Percentiles rank a stretch among this genome's conserved stretches.
These are phyloP conservation scores for Rhododendron griersonianum DNA, from an alignment of 148 eudicot species.

Conservation along the genomic window DNA sequence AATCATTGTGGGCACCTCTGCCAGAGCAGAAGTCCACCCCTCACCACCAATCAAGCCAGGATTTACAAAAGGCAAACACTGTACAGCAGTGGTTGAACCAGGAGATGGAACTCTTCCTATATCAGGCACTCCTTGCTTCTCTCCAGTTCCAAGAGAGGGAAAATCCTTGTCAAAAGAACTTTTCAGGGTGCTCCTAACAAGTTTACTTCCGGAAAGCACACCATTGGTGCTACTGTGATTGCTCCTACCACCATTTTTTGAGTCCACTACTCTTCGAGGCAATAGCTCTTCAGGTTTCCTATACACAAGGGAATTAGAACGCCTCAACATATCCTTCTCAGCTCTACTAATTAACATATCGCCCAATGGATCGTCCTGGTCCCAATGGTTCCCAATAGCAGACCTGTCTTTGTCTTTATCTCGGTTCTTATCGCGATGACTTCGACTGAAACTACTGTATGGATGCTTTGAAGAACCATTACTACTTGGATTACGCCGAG, in stretches of 20 bases:
- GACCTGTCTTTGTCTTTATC: constrained; percentile 53
- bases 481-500: constrained; percentile 33
- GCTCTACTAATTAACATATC: constrained; percentile 38
- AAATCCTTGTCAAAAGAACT: constrained; percentile 40
- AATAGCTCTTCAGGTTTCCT: constrained; percentile 47
- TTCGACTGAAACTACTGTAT: constrained; percentile 41
- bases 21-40: constrained; percentile 86
- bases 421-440: constrained; percentile 37
- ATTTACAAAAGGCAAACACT: constrained; percentile 54
- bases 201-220: constrained; percentile 27
- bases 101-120: constrained; percentile 68
- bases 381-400: constrained; percentile 49
- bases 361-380: constrained; percentile 58
- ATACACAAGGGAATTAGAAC: constrained; percentile 60
- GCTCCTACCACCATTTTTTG: constrained; percentile 24
- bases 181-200: constrained; percentile 35
- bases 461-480: constrained; percentile 45
- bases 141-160: constrained; percentile 66
- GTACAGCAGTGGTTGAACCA: constrained; percentile 56
- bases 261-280: constrained; percentile 31
- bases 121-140: constrained; percentile 55
- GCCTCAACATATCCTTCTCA: constrained; percentile 53
- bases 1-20: constrained; percentile 59
- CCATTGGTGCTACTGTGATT: constrained; percentile 33
- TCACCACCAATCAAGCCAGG: constrained; percentile 58